Conservation (phyloP, 2,329 filamentous ascomycete genomes). For the Penicillium sp. region DNA sequence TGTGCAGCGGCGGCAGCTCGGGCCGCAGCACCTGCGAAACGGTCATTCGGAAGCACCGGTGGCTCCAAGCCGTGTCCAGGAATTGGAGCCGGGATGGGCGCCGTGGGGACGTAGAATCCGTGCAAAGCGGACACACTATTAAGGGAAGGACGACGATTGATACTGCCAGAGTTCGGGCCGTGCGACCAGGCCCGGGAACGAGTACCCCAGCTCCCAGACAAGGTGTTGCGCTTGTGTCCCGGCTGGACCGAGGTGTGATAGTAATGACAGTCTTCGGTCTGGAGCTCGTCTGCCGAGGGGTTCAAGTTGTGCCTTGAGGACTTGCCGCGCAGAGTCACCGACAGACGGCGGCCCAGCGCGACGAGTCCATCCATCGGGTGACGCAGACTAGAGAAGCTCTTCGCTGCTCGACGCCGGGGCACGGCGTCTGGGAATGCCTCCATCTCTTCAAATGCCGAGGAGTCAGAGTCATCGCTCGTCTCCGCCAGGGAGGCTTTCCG, state of each 20-base stretch:
- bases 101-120: slow-evolving; percentile 28
- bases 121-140: slow-evolving; percentile 32
- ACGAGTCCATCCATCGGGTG: slow-evolving; percentile 39
- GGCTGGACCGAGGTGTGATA: slow-evolving; percentile 12
- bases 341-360: slow-evolving; percentile 37
- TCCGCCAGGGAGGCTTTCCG: slow-evolving; percentile 20
- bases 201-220: slow-evolving; percentile 21
- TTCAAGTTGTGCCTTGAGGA: slow-evolving; percentile 26
- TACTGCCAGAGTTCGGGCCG: slow-evolving; percentile 15
- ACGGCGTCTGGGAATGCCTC: slow-evolving; percentile 27
- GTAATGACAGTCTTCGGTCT: slow-evolving; percentile 13
- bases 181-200: slow-evolving; percentile 24
- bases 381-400: slow-evolving; percentile 40
- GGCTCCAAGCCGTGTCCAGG: slow-evolving; percentile 34
- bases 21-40: slow-evolving; percentile 41
- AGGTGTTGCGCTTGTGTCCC: slow-evolving; percentile 16
- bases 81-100: slow-evolving; percentile 26
- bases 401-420: slow-evolving; percentile 31
- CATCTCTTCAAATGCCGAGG: slow-evolving; percentile 28
- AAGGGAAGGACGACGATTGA: slow-evolving; percentile 34
- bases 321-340: slow-evolving; percentile 36
- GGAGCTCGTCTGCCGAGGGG: slow-evolving; percentile 9
- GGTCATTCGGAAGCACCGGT: slow-evolving; percentile 36
- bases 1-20: slow-evolving; percentile 46
- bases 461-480: slow-evolving; percentile 17